Evolutionary conservation across 768 basidiomycete species (phyloP).

Genomic region (Pholiota molesta): DNA sequence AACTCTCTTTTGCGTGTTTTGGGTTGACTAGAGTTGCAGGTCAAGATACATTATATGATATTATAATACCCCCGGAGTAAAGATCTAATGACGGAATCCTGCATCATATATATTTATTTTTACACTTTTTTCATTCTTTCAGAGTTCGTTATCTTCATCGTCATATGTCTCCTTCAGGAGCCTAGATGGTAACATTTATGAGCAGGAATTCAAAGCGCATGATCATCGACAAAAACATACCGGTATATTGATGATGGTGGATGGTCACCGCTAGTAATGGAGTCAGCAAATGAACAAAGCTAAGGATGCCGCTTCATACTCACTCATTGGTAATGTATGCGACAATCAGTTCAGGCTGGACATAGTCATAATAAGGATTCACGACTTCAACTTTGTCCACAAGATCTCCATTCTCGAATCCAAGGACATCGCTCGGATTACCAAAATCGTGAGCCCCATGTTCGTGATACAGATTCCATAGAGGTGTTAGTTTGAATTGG

Average conservation of each 20-base stretch:
- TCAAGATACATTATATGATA: slow-evolving; percentile 19
- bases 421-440: slow-evolving; percentile 61
- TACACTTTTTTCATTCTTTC: slow-evolving; percentile 23
- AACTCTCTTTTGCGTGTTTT: neutral
- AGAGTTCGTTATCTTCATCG: slow-evolving; percentile 89
- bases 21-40: slow-evolving; percentile 4
- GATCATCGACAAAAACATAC: slow-evolving; percentile 36
- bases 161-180: slow-evolving; percentile 95
- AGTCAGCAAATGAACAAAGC: slow-evolving; percentile 14
- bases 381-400: slow-evolving; percentile 90
- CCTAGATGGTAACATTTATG: slow-evolving; percentile 34
- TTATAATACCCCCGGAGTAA: slow-evolving; percentile 17
- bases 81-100: slow-evolving; percentile 11
- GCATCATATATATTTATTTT: slow-evolving; percentile 18
- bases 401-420: slow-evolving; percentile 77
- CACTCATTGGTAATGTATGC: slow-evolving; percentile 98
- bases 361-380: slow-evolving; percentile 97
- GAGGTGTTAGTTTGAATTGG: slow-evolving; percentile 94
- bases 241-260: slow-evolving; percentile 93
- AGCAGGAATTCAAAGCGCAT: slow-evolving; percentile 15
- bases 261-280: slow-evolving; percentile 79
- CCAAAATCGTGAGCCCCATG: slow-evolving; percentile 85
- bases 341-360: slow-evolving; percentile 89
- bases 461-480: slow-evolving; percentile 88
- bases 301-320: slow-evolving; percentile 37